Evolutionary conservation across 2,329 filamentous ascomycete species (phyloP).

Genomic region (Fusarium sp.): DNA sequence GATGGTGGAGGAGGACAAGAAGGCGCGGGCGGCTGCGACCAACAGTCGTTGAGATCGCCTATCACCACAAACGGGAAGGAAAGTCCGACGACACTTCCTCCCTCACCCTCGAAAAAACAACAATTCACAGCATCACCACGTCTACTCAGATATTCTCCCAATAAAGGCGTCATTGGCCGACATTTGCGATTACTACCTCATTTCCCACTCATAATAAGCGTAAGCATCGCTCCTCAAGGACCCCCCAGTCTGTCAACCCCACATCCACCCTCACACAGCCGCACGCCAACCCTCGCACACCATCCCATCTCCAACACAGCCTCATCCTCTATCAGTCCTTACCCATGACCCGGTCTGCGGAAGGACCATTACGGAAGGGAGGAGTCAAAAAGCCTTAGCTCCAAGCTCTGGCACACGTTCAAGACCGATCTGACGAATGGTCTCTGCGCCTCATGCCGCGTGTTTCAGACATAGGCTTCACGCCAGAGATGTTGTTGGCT

Average conservation of each 20-base stretch:
- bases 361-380: not conserved
- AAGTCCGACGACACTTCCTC: not conserved
- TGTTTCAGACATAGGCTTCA: constrained; percentile 21
- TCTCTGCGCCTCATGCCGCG: constrained; percentile 4
- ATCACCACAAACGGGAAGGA: not conserved
- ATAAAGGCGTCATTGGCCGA: not conserved
- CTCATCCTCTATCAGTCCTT: constrained; percentile 8
- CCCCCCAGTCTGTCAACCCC: constrained; percentile 15
- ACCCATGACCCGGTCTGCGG: constrained; percentile 24
- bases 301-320: constrained; percentile 31
- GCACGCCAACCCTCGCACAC: constrained; percentile 14
- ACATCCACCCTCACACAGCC: constrained; percentile 21
- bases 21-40: constrained; percentile 17
- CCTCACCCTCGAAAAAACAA: not conserved
- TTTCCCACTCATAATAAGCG: not conserved
- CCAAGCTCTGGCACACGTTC: not conserved
- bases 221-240: not conserved
- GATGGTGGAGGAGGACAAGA: constrained; percentile 17
- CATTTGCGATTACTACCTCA: not conserved
- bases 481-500: not conserved
- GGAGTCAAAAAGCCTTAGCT: not conserved
- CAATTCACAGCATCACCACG: not conserved
- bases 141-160: not conserved
- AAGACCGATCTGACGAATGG: not conserved
- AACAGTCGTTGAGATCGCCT: constrained; percentile 10